Evolutionary conservation across 1,139 yeast species (phyloP).

Genomic region (Pichia kudriavzevii): DNA sequence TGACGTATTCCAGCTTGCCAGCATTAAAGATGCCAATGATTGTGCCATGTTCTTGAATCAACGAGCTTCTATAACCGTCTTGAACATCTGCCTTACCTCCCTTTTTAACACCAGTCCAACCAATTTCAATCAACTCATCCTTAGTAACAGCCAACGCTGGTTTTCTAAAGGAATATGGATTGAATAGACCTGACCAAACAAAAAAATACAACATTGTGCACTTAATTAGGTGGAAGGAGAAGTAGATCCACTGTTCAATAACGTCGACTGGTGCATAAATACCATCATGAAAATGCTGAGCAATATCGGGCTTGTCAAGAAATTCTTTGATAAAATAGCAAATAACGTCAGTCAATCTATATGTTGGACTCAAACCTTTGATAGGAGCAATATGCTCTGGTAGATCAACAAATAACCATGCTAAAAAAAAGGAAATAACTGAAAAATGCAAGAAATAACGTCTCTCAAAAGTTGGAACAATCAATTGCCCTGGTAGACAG

Average conservation of each 20-base stretch:
- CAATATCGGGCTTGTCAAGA: constrained; percentile 34
- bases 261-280: constrained; percentile 30
- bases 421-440: constrained; percentile 39
- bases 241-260: constrained; percentile 60
- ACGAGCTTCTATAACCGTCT: constrained; percentile 58
- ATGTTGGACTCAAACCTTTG: constrained; percentile 82
- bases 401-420: constrained; percentile 87
- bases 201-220: constrained; percentile 46
- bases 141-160: constrained; percentile 27
- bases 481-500: constrained; percentile 85
- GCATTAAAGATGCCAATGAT: constrained; percentile 68
- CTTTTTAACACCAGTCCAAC: constrained; percentile 90
- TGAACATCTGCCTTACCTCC: constrained; percentile 66
- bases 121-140: constrained; percentile 58
- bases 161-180: constrained; percentile 50
- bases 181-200: constrained; percentile 63
- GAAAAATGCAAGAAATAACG: constrained; percentile 42
- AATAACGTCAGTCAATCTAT: constrained; percentile 40
- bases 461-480: constrained; percentile 72
- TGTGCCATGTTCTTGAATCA: constrained; percentile 68
- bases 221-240: constrained; percentile 64
- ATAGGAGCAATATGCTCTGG: constrained; percentile 88
- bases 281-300: constrained; percentile 43
- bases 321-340: constrained; percentile 30
- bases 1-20: constrained; percentile 57